These are phyloP conservation scores for Cadophora malorum DNA, from an alignment of 2,329 filamentous ascomycete species.

Conservation along the genomic window DNA sequence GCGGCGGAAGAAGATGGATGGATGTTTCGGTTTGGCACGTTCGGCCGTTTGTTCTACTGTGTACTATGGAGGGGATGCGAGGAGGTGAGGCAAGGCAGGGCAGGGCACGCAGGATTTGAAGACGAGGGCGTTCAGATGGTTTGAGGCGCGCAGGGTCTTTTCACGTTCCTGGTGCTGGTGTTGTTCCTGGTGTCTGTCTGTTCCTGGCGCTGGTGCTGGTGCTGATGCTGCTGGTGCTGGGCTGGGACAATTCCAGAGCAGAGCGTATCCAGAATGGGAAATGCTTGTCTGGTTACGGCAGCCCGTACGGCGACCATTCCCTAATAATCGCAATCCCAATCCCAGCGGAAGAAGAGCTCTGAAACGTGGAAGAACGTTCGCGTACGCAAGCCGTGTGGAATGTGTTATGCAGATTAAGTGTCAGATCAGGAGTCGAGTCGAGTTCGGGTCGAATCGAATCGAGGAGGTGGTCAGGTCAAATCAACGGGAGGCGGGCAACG, in stretches of 20 bases:
- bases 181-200: conserved; percentile 1
- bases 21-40: conserved; percentile 9
- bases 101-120: neutral
- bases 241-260: conserved; percentile 16
- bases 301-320: conserved; percentile 21
- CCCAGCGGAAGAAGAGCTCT: conserved; percentile 19
- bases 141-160: conserved; percentile 1
- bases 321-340: neutral
- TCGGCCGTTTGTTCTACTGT: conserved; percentile 3
- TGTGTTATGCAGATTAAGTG: conserved; percentile 33
- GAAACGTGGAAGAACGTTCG: conserved; percentile 30
- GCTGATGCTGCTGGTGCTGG: neutral
- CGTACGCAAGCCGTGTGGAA: conserved; percentile 29
- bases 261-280: conserved; percentile 19
- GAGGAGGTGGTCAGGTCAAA: conserved; percentile 17
- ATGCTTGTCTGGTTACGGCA: conserved; percentile 20
- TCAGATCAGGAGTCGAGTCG: conserved; percentile 6
- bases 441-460: conserved; percentile 19
- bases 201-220: conserved; percentile 6
- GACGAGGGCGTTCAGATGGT: conserved; percentile 13
- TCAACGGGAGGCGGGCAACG: conserved; percentile 1
- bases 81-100: neutral
- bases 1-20: neutral
- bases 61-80: neutral
- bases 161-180: conserved; percentile 11